Percentiles rank a stretch among this genome's conserved stretches.
These are phyloP conservation scores for Saxophila tyrrhenica DNA, from an alignment of 495 filamentous ascomycete species.

Conservation along the genomic window DNA sequence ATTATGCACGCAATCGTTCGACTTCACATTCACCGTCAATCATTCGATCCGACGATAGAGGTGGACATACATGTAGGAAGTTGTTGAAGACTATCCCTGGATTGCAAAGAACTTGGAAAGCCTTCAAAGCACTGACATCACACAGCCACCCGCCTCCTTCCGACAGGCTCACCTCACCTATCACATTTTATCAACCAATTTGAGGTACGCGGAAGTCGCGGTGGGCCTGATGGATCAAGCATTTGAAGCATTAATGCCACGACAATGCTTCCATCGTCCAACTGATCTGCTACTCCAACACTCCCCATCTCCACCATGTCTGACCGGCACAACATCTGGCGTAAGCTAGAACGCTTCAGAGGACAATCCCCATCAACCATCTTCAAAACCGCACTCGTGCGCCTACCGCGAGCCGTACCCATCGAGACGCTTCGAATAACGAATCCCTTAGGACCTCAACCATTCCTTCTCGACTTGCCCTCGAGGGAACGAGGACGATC, in stretches of 20 bases:
- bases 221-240: not conserved
- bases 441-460: conserved; percentile 5
- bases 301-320: not conserved
- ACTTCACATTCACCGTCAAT: too few species aligned
- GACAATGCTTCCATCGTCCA: not conserved
- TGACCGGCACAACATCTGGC: not conserved
- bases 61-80: too few species aligned
- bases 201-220: not conserved
- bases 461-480: conserved; percentile 12
- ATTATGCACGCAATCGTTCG: too few species aligned
- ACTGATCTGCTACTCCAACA: not conserved
- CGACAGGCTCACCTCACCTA: not conserved
- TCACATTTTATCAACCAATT: not conserved
- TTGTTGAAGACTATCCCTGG: too few species aligned
- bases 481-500: conserved; percentile 6
- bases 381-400: conserved; percentile 11
- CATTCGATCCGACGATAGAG: too few species aligned
- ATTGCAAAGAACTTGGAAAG: not conserved
- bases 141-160: not conserved
- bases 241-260: too few species aligned
- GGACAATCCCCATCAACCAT: conserved; percentile 11
- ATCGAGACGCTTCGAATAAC: conserved; percentile 10
- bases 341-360: not conserved
- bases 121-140: not conserved
- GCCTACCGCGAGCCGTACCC: conserved; percentile 9